Evolutionary conservation across 202 grass and related monocot species (phyloP).

Genomic region (Hordeum pubiflorum): DNA sequence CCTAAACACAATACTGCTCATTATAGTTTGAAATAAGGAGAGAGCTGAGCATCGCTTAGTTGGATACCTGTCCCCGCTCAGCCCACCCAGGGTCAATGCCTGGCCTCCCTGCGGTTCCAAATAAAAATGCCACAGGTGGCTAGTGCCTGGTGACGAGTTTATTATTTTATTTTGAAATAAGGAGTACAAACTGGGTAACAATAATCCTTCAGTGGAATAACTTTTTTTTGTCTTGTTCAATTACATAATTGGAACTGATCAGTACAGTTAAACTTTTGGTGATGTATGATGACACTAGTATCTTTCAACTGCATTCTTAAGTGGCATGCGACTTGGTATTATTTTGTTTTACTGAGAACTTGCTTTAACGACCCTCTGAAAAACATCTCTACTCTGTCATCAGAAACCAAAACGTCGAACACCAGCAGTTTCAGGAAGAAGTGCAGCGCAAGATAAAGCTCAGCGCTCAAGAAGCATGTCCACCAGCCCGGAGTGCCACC

Average conservation of each 20-base stretch:
- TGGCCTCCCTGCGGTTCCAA: neutral
- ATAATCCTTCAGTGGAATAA: neutral
- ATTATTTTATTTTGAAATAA: neutral
- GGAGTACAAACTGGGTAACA: neutral
- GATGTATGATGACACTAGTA: neutral
- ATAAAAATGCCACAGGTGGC: neutral
- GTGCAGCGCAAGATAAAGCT: constrained; percentile 59
- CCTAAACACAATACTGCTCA: neutral
- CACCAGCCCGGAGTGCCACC: constrained; percentile 80
- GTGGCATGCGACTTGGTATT: neutral
- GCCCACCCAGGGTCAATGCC: neutral
- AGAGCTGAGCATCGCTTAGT: neutral
- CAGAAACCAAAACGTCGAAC: constrained; percentile 85
- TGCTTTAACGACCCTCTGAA: neutral
- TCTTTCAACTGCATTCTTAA: neutral
- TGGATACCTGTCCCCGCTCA: neutral
- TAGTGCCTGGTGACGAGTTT: neutral
- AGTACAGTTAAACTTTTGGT: neutral
- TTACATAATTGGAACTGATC: neutral
- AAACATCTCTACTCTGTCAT: constrained; percentile 10
- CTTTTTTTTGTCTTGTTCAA: neutral
- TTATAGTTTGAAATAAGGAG: neutral
- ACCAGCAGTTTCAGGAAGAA: constrained; percentile 41
- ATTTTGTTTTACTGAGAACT: neutral
- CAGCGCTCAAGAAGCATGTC: constrained; percentile 91